Base-by-base conservation (phyloP, 2,329 filamentous ascomycete genomes). In the Penicillium paneum region DNA sequence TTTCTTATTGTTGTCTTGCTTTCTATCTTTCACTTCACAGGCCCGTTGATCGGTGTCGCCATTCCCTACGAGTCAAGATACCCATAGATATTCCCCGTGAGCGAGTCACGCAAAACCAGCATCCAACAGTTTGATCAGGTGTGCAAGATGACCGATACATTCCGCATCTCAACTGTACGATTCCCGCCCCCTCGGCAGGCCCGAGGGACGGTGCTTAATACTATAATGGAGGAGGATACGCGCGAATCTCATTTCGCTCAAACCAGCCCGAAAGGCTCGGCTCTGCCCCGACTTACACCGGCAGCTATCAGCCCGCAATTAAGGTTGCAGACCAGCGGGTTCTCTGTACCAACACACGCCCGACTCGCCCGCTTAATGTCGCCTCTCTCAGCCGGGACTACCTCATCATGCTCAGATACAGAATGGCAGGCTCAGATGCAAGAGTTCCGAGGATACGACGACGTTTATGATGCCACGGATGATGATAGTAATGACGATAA, bases 381-480 rank as follows among this genome's bases (percentile, higher is more conserved):
- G 21, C 71, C 71, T 4, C 52, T 68, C 13, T 73, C 71, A 8
- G 67, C 66, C 1, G 63, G 62, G 1, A 68, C 70, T 3, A 60
- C 63, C 2, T 73, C 68, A 13, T 71, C 68, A n/a, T 53, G 51
- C 56, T 54, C 83, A 79, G 50, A 80, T 79, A 64, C 79, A 76
- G 87, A 88, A 78, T 79, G 64, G 88, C 82, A 76, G 74, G 79
- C 64, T 77, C 81, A 70, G 87, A 87, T 61, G 83, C 84, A 64
- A 81, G 87, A 90, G 60, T 93, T 93, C 64, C 84, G 63, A 81
- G 87, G 91, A 61, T 94, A 93, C 65, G 90, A 96, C 72, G 90
- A 95, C 65, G 77, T 96, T 45, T 96, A 96, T 72, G 89, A 94
- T 72, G 82, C 90, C 39, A 91, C 90, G 15, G 91, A 95, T 62